Base-by-base conservation (phyloP, 2,329 filamentous ascomycete genomes). In the Colletotrichum paranaense region DNA sequence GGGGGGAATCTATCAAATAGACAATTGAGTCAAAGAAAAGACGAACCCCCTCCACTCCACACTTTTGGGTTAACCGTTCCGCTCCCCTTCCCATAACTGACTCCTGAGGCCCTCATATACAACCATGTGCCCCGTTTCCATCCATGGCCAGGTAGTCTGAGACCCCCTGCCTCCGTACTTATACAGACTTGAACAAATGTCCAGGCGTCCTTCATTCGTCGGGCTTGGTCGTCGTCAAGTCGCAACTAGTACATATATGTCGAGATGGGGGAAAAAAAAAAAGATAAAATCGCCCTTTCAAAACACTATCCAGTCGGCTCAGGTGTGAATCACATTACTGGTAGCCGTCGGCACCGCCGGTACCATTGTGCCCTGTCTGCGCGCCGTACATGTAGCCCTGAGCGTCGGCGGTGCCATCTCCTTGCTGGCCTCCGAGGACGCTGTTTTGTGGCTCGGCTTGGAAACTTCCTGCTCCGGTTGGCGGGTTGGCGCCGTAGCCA, bases 331-430 rank as follows among this genome's bases (percentile, higher is more conserved):
- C 22, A n/a, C 49, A 42, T 6, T 28, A 74, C 80, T 86, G 89
- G 79, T 89, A 91, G 60, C 85, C 84, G 38, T 90, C 89, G 59
- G 83, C 84, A 57, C 85, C 81, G 28, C 84, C 81, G n/a, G 88
- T 84, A 49, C 90, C 90, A 78, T 92, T 92, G 76, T 92, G 90
- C 32, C 87, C 87, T 46, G 84, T 79, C 76, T 90, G 87, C n/a
- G 84, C 82, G 35, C 81, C 81, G 78, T 91, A 91, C 78, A 90
- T 86, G 78, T 90, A 91, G 78, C 80, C 80, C 46, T 81, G 77
- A 16, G 76, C 76, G 42, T 84, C 83, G 26, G 82, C 82, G 56
- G 81, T 82, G 19, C 83, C 82, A 75, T 89, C 88, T 28, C 82
- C 80, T 58, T 84, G 83, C 72, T 83, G 84, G 26, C 81, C 82